These are phyloP conservation scores for Cyclostephanos invisitatus DNA, from an alignment of 108 stramenopile genomes.

Conservation along the genomic window DNA sequence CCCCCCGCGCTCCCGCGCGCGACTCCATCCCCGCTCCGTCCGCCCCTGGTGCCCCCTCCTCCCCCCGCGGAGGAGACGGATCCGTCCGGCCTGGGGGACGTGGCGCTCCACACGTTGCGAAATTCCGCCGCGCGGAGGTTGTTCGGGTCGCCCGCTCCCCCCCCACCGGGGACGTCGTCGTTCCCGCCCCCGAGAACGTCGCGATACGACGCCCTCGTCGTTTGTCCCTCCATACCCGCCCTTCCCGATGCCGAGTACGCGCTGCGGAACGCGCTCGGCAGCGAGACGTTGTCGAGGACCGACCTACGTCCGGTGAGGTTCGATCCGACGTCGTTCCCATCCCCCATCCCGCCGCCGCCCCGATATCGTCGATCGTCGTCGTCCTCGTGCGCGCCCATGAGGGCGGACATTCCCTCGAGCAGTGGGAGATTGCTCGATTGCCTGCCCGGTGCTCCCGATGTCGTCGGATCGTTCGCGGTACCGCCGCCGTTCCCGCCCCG, in stretches of 20 bases:
- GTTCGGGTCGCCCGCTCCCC: not conserved
- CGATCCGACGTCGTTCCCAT: not conserved
- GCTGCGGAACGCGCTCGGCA: constrained; percentile 48
- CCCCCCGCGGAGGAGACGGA: constrained; percentile 17
- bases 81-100: constrained; percentile 37
- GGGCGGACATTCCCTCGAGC: constrained; percentile 46
- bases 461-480: too few relatives aligned
- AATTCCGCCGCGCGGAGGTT: constrained; percentile 19
- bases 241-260: constrained; percentile 39
- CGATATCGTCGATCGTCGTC: constrained; percentile 6
- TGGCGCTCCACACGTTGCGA: constrained; percentile 52
- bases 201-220: constrained; percentile 33
- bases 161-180: constrained; percentile 12
- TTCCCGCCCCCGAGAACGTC: not conserved
- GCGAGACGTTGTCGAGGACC: constrained; percentile 32
- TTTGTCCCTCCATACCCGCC: constrained; percentile 14
- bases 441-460: too few relatives aligned
- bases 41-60: constrained; percentile 7
- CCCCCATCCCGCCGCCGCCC: not conserved
- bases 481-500: constrained; percentile 7
- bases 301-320: constrained; percentile 28
- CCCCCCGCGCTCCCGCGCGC: constrained; percentile 8
- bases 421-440: not conserved
- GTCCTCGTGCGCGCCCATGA: constrained; percentile 41
- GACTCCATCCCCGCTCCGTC: constrained; percentile 5